Evolutionary conservation across 176 grass and related monocot genomes (phyloP), one percentile per base, ranked within the genome.

Genomic region (Carex myosuroides): DNA sequence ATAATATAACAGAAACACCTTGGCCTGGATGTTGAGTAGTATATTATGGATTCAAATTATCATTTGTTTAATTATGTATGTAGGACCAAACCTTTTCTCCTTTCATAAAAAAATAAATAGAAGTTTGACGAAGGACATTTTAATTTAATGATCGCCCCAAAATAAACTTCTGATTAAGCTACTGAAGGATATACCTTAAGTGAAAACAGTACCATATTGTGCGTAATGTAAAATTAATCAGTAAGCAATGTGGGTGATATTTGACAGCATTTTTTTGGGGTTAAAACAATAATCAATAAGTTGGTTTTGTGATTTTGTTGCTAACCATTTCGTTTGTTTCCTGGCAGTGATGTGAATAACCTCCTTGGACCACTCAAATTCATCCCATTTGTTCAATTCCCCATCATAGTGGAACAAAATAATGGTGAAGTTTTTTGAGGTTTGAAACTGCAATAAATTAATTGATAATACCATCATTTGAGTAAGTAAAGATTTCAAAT

Each of bases 321-420:
- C 70, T 85, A 60, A 85, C 89, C 89, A 90, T 81, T 90, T 90
- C 5, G 89, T 90, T 75, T 90, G 89, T 76, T 90, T 90, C 26
- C 61, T 81, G 33, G 56, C 81, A 46, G 70, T 58, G 14, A 90
- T 79, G 66, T 90, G 89, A 84, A 90, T 90, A 66, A 83, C 89
- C 24, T 80, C 59, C 56, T 87, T 87, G 21, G 89, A 90, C 89
- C 89, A 90, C 24, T 90, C 89, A 67, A 81, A 85, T 87, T 90
- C 85, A n/a, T 90, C 85, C 89, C 89, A 90, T 13, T 85, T 75
- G 12, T 86, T 87, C 70, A 83, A 18, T 24, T 26, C 65, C 6
- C 74, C 85, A 37, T 90, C 89, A 61, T 90, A 90, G 84, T 90
- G 89, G 85, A 90, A 90, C 70, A 90, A 17, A 72, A 90, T 20